Percentiles rank a stretch among this genome's conserved stretches.
These are phyloP conservation scores for Candida dajiaensis DNA, from an alignment of 805 yeast genomes.

Conservation along the genomic window DNA sequence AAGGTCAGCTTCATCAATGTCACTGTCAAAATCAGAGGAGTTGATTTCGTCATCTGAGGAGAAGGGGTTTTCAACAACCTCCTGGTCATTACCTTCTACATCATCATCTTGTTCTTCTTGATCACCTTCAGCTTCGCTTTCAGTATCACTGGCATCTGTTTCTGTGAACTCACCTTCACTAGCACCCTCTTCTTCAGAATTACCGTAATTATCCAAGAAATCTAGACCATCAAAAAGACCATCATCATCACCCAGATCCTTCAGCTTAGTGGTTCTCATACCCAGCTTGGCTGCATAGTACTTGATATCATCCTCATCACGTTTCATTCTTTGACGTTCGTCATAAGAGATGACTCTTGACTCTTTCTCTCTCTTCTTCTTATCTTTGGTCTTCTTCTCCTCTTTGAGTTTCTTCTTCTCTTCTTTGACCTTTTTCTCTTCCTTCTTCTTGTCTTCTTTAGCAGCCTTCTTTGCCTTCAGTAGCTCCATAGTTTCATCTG, in stretches of 20 bases:
- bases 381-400: conserved; percentile 6
- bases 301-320: conserved; percentile 73
- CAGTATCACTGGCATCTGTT: conserved; percentile 24
- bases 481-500: conserved; percentile 31
- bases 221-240: conserved; percentile 64
- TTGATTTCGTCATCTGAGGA: conserved; percentile 37
- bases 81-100: conserved; percentile 22
- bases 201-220: conserved; percentile 32
- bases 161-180: conserved; percentile 21
- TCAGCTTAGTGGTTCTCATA: conserved; percentile 47
- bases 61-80: conserved; percentile 27
- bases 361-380: conserved; percentile 11
- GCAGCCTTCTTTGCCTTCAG: conserved; percentile 24
- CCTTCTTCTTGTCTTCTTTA: conserved; percentile 13
- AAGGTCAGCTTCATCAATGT: conserved; percentile 31
- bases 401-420: conserved; percentile 9
- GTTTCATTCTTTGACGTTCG: conserved; percentile 42
- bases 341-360: conserved; percentile 28
- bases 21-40: conserved; percentile 39
- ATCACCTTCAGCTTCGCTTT: conserved; percentile 19
- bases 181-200: conserved; percentile 22
- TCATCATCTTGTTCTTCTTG: conserved; percentile 21
- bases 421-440: conserved; percentile 4
- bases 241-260: conserved; percentile 55
- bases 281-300: conserved; percentile 83